These are phyloP conservation scores for Echites panduratus DNA, from an alignment of 257 asterid species.

Conservation along the genomic window DNA sequence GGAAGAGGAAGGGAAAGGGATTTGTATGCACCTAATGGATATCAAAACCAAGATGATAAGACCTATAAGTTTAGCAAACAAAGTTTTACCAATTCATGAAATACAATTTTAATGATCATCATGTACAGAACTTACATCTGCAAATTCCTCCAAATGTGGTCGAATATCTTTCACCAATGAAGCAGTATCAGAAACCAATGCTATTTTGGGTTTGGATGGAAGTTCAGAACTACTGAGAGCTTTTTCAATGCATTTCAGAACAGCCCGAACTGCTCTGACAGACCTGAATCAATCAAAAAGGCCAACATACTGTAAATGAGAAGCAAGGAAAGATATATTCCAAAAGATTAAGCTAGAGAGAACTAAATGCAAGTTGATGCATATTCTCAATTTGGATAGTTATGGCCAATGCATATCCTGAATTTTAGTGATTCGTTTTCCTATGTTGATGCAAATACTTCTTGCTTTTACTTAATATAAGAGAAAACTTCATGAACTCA, in stretches of 20 bases:
- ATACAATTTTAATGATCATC: not conserved
- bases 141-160: constrained; percentile 46
- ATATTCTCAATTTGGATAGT: not conserved
- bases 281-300: constrained; percentile 42
- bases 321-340: not conserved
- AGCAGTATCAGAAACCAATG: constrained; percentile 83
- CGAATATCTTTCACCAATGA: constrained; percentile 53
- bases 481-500: not conserved
- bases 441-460: not conserved
- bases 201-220: constrained; percentile 58
- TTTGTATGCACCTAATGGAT: not conserved
- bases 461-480: not conserved
- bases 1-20: not conserved
- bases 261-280: constrained; percentile 73
- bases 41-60: not conserved
- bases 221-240: constrained; percentile 31
- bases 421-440: not conserved
- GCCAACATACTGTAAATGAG: not conserved
- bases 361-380: not conserved
- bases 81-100: not conserved
- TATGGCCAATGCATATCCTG: not conserved
- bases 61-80: not conserved
- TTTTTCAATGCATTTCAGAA: constrained; percentile 53
- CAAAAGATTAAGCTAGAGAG: not conserved
- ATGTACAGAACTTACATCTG: constrained; percentile 49